Percentiles rank a stretch among this genome's conserved stretches.
Conservation (phyloP, 139 green algal species). For the Trebouxia sp. region DNA sequence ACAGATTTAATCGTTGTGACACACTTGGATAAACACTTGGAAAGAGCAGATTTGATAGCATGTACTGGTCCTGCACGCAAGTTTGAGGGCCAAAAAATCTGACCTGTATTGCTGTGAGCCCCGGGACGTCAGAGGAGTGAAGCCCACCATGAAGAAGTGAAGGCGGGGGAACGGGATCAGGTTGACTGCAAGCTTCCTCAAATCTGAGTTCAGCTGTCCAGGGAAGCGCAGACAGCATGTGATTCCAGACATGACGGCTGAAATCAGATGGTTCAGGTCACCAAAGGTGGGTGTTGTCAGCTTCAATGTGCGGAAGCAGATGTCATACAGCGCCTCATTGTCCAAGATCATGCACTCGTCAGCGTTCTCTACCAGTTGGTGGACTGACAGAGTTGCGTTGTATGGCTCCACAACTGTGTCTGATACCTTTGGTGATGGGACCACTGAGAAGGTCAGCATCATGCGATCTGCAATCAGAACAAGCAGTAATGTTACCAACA, state of each 20-base stretch:
- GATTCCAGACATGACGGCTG: conserved; percentile 86
- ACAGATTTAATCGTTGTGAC: too few relatives aligned
- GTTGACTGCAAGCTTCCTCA: conserved; percentile 93
- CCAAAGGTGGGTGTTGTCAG: conserved; percentile 93
- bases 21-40: too few relatives aligned
- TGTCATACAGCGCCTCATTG: conserved; percentile 91
- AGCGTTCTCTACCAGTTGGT: conserved; percentile 94
- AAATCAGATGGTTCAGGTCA: conserved; percentile 95
- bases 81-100: background rate
- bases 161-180: conserved; percentile 94
- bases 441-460: conserved; percentile 57
- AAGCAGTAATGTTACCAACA: background rate
- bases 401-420: conserved; percentile 90
- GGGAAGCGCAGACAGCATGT: conserved; percentile 96
- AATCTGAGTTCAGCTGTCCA: conserved; percentile 87
- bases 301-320: conserved; percentile 98
- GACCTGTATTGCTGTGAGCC: conserved; percentile 88
- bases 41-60: too few relatives aligned
- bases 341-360: conserved; percentile 94
- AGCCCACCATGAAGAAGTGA: conserved; percentile 98
- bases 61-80: background rate
- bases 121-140: conserved; percentile 89
- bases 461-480: background rate
- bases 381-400: conserved; percentile 86
- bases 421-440: conserved; percentile 80